These are phyloP conservation scores for Kwoniella bestiolae DNA, from an alignment of 768 basidiomycete species.

Conservation along the genomic window DNA sequence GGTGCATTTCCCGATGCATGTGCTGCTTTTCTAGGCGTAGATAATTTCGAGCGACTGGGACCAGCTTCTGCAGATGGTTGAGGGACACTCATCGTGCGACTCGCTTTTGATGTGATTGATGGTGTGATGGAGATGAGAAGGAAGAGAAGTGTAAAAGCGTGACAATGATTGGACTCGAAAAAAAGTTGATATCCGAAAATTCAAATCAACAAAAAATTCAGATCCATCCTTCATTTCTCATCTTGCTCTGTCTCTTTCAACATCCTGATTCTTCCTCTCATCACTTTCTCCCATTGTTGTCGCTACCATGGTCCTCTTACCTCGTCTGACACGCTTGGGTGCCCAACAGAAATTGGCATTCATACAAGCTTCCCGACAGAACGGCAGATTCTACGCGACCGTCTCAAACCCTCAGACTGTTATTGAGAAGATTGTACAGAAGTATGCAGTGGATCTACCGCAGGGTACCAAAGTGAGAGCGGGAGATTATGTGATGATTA, in stretches of 20 bases:
- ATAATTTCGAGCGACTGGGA: conserved; percentile 19
- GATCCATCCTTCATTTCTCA: no score
- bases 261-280: neutral
- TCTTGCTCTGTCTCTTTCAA: neutral
- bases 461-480: conserved; percentile 78
- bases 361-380: conserved; percentile 12
- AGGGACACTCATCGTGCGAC: conserved; percentile 9
- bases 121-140: neutral
- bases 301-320: conserved; percentile 12
- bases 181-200: neutral
- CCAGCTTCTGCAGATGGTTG: conserved; percentile 2
- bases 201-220: neutral
- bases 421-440: conserved; percentile 97
- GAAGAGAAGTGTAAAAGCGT: conserved; percentile 9
- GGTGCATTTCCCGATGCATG: neutral
- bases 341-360: conserved; percentile 13
- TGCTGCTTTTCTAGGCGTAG: conserved; percentile 2
- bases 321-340: conserved; percentile 13
- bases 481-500: conserved; percentile 99
- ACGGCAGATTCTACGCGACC: conserved; percentile 39
- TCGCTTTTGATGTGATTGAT: neutral
- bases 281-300: neutral
- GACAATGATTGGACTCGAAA: conserved; percentile 23
- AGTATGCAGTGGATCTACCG: conserved; percentile 89
- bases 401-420: conserved; percentile 68